These are phyloP conservation scores for Fragosphaeria purpurea DNA, from an alignment of 2,329 filamentous ascomycete species.

Conservation along the genomic window DNA sequence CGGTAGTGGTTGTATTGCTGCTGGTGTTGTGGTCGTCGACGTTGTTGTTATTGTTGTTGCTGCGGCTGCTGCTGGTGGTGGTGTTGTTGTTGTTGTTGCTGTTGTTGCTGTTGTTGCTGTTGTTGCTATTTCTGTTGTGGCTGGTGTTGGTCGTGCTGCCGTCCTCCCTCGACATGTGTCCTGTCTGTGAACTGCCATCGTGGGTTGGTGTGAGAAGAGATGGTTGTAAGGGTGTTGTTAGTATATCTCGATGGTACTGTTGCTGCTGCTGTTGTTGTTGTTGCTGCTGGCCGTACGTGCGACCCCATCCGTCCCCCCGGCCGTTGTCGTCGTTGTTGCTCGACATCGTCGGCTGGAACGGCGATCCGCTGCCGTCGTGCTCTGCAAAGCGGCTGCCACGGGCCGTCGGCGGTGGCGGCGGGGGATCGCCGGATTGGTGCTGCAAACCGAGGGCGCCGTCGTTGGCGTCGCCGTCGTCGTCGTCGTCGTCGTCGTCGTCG, in stretches of 20 bases:
- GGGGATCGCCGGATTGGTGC: conserved; percentile 8
- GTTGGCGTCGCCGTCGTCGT: neutral
- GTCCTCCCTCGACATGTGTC: too few relatives aligned
- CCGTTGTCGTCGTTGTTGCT: neutral
- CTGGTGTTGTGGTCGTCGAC: neutral
- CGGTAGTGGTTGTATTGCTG: neutral
- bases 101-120: neutral
- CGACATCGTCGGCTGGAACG: conserved; percentile 3
- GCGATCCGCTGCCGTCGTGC: neutral
- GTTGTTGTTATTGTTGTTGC: neutral
- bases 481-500: too few relatives aligned
- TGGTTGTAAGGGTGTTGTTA: too few relatives aligned
- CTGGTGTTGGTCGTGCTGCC: neutral
- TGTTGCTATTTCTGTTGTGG: neutral
- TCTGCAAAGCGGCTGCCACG: conserved; percentile 1
- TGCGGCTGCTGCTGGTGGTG: neutral
- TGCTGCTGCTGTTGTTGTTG: neutral
- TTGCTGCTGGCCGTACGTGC: neutral
- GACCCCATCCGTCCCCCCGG: neutral
- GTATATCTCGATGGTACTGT: neutral
- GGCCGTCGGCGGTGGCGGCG: neutral
- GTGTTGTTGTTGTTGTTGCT: neutral
- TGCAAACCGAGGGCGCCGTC: conserved; percentile 1
- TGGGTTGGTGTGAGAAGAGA: too few relatives aligned
- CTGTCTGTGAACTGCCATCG: too few relatives aligned